These are phyloP conservation scores for Diaporthe australafricana DNA, from an alignment of 2,329 filamentous ascomycete species.

Conservation along the genomic window DNA sequence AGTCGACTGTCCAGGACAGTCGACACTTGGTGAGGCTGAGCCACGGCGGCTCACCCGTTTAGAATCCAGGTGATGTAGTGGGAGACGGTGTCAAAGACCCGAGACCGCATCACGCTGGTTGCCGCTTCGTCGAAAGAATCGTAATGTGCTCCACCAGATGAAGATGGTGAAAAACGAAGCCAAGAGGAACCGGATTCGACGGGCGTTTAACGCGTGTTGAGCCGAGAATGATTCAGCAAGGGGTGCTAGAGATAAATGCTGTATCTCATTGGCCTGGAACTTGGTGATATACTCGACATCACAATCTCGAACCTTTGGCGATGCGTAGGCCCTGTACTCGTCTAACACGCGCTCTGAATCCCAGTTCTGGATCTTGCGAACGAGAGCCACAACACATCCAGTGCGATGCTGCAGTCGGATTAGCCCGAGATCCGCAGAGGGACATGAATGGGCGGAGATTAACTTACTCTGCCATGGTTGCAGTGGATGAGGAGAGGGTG, in stretches of 20 bases:
- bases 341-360: slow-evolving; percentile 69
- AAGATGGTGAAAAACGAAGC: slow-evolving; percentile 24
- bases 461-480: slow-evolving; percentile 83
- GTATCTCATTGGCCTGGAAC: slow-evolving; percentile 55
- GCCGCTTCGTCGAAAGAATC: slow-evolving; percentile 3
- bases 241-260: slow-evolving; percentile 28
- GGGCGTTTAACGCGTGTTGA: slow-evolving; percentile 48
- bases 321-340: slow-evolving; percentile 79
- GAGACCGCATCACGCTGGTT: background rate
- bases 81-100: slow-evolving; percentile 1
- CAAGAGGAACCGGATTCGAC: slow-evolving; percentile 36
- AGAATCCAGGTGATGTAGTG: background rate
- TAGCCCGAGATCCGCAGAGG: slow-evolving; percentile 10
- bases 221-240: slow-evolving; percentile 26
- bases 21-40: background rate
- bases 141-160: slow-evolving; percentile 25
- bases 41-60: background rate
- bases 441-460: background rate
- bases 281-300: slow-evolving; percentile 69
- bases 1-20: background rate
- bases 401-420: slow-evolving; percentile 76
- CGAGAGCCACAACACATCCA: slow-evolving; percentile 85
- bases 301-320: slow-evolving; percentile 69
- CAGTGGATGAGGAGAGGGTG: slow-evolving; percentile 90
- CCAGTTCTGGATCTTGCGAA: slow-evolving; percentile 81